Evolutionary conservation across 2,329 filamentous ascomycete species (phyloP).

Genomic region (Elsinoe ampelina): DNA sequence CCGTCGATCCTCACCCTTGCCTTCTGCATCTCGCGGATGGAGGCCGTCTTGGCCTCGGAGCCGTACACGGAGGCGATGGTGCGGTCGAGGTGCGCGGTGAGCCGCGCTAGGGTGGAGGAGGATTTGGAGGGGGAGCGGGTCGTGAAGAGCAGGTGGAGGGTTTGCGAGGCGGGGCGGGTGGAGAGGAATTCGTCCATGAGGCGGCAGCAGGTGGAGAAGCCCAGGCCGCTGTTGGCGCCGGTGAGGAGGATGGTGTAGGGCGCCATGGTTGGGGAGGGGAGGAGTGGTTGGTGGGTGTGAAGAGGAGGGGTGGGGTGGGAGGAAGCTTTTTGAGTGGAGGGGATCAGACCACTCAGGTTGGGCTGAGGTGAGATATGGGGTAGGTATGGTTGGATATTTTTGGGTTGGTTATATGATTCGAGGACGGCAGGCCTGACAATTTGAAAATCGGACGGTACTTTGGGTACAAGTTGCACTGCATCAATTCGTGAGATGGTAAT

Average conservation of each 20-base stretch:
- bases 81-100: slow-evolving; percentile 54
- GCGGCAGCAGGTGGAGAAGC: slow-evolving; percentile 72
- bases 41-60: slow-evolving; percentile 26
- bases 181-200: slow-evolving; percentile 83
- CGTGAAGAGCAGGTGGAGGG: slow-evolving; percentile 72
- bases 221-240: slow-evolving; percentile 83
- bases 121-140: slow-evolving; percentile 70
- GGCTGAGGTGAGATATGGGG: neutral
- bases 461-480: neutral
- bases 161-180: slow-evolving; percentile 54
- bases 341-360: neutral
- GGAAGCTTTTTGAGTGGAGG: neutral
- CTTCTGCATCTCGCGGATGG: slow-evolving; percentile 33
- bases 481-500: neutral
- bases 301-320: neutral
- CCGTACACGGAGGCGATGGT: slow-evolving; percentile 30
- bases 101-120: slow-evolving; percentile 55
- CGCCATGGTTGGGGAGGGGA: neutral
- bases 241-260: slow-evolving; percentile 59
- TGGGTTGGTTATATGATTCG: no score
- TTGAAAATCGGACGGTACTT: neutral
- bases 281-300: neutral
- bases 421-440: neutral
- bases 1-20: slow-evolving; percentile 43
- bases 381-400: no score